These are phyloP conservation scores for Hygrophorus russula DNA, from an alignment of 768 basidiomycete species.

Conservation along the genomic window DNA sequence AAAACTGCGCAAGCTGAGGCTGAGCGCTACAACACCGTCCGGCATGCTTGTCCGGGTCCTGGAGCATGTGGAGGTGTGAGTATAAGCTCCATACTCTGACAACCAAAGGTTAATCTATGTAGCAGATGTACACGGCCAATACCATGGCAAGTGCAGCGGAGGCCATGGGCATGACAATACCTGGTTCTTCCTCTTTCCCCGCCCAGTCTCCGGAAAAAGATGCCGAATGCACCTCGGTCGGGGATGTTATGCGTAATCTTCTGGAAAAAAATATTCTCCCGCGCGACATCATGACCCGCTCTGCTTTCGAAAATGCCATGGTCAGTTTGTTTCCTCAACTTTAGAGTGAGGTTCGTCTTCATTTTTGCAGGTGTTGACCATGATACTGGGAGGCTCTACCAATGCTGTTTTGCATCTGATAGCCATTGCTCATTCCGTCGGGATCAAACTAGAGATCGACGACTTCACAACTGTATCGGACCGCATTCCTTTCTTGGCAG, in stretches of 20 bases:
- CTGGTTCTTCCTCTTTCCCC: slow-evolving; percentile 95
- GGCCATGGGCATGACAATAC: slow-evolving; percentile 90
- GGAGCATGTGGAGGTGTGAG: slow-evolving; percentile 96
- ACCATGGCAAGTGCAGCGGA: slow-evolving; percentile 97
- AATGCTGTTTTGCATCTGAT: slow-evolving; percentile 96
- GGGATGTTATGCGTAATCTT: slow-evolving; percentile 75
- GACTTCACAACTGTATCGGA: slow-evolving; percentile 95
- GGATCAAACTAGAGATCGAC: slow-evolving; percentile 77
- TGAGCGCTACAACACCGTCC: slow-evolving; percentile 76
- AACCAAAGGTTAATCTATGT: background rate
- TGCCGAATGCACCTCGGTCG: slow-evolving; percentile 72
- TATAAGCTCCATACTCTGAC: slow-evolving; percentile 9
- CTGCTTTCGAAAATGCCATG: slow-evolving; percentile 98
- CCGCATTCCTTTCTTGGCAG: slow-evolving; percentile 86
- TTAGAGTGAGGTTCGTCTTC: background rate
- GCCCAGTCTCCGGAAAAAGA: slow-evolving; percentile 87
- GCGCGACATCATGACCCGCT: slow-evolving; percentile 91
- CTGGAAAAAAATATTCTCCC: slow-evolving; percentile 89
- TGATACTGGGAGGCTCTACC: slow-evolving; percentile 96
- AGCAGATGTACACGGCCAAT: slow-evolving; percentile 94
- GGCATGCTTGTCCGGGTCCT: slow-evolving; percentile 93
- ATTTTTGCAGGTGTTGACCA: slow-evolving; percentile 69
- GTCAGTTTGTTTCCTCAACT: slow-evolving; percentile 27
- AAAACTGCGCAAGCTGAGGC: slow-evolving; percentile 74
- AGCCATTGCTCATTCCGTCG: slow-evolving; percentile 93